phyloP scores from a whole-genome alignment of 495 filamentous ascomycete species.

The Parathielavia appendiculata region DNA sequence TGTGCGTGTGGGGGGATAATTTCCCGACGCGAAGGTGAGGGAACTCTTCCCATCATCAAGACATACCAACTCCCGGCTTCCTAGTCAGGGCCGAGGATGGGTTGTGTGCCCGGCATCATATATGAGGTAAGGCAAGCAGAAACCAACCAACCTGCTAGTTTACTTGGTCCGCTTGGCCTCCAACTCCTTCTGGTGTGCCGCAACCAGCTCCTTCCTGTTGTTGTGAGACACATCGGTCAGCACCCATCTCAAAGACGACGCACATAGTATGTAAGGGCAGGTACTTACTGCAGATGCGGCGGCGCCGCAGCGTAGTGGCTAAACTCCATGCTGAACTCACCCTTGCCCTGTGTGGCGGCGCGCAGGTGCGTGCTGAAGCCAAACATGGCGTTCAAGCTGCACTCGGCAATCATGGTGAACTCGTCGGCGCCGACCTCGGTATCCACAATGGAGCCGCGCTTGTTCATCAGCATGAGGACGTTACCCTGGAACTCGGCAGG shows the following conservation, averaged over 20 bases:
- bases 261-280: constrained; percentile 3
- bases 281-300: constrained; percentile 83
- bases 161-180: constrained; percentile 58
- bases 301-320: constrained; percentile 87
- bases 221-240: constrained; percentile 3
- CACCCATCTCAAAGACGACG: neutral
- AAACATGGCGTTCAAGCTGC: constrained; percentile 94
- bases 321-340: constrained; percentile 99
- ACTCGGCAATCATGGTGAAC: constrained; percentile 91
- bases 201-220: constrained; percentile 75
- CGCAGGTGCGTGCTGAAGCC: constrained; percentile 86
- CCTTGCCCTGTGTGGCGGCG: constrained; percentile 95
- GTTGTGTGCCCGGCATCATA: neutral
- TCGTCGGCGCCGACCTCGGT: constrained; percentile 93
- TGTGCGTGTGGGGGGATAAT: neutral
- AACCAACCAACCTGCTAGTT: neutral
- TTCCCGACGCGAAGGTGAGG: neutral
- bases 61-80: neutral
- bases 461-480: constrained; percentile 90
- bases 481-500: constrained; percentile 98
- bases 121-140: neutral
- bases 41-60: neutral
- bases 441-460: constrained; percentile 91
- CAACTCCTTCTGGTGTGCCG: constrained; percentile 81
- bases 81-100: no score